Evolutionary conservation across 208 protist genomes (phyloP), one percentile per base, ranked within the genome.

Genomic region (Zelonia costaricensis): DNA sequence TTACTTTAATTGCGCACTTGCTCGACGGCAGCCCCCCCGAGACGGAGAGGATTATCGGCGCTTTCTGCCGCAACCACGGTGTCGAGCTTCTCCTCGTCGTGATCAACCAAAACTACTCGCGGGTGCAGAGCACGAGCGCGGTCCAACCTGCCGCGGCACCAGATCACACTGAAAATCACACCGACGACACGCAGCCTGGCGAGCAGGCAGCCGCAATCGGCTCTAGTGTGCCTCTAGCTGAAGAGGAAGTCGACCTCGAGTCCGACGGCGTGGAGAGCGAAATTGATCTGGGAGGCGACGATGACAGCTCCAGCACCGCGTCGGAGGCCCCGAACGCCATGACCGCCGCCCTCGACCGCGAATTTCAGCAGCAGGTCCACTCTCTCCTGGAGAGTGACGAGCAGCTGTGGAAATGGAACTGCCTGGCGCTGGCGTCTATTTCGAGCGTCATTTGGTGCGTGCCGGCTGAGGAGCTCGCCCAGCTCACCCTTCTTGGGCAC

Each of bases 371-470:
- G 45, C 63, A 69, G 4, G 78, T 87, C 20, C 47, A 70, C 28
- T 71, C 80, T 43, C 59, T 92, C n/a, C 70, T 92, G 28, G 88
- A 95, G 61, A 83, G 79, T 63, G 73, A 87, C 45, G 81, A 82
- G 54, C 85, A 92, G 46, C 65, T 95, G 25, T 87, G 80, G 81
- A 95, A 88, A 39, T 92, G 85, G 85, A 95, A 95, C 55, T 76
- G 67, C 15, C 70, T 90, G 44, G 77, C 79, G 22, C 39, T 90
- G 33, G 65, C 69, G 10, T 56, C 82, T 2, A 87, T 95, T 39
- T 57, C 84, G 3, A 70, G 70, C 42, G 76, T 92, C 3, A 65
- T 95, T 39, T 55, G 69, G 13, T 88, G 78, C 62, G 79, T 80
- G 0, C 69, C 76, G 0, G 43, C 80, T 8, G 63, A 69, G 22